Conservation (phyloP, 1,139 yeast species). For the Pichia sp. region DNA sequence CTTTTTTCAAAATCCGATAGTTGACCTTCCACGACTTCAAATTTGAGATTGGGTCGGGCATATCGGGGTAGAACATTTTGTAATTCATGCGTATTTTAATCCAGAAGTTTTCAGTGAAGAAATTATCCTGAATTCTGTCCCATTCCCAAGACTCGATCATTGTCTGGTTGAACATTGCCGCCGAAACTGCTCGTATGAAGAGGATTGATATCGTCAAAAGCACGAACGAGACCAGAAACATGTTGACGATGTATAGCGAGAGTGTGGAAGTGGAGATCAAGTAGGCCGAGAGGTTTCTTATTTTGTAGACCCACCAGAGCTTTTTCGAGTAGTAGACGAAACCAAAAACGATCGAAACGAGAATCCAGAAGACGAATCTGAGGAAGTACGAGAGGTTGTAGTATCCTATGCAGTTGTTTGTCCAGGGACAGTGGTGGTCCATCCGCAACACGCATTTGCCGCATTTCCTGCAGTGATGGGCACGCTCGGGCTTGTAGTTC, state of each 20-base stretch:
- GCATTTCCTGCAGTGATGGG: constrained; percentile 74
- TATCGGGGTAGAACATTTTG: constrained; percentile 36
- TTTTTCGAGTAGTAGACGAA: constrained; percentile 41
- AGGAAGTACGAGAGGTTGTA: constrained; percentile 76
- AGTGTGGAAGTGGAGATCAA: constrained; percentile 52
- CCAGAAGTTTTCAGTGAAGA: constrained; percentile 52
- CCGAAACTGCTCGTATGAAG: constrained; percentile 55
- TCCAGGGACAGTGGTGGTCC: constrained; percentile 92
- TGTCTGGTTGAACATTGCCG: constrained; percentile 68
- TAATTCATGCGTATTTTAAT: constrained; percentile 46
- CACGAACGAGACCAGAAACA: constrained; percentile 58
- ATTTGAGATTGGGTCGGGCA: constrained; percentile 37
- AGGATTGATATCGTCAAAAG: constrained; percentile 54
- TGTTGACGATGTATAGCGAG: constrained; percentile 49
- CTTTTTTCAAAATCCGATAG: constrained; percentile 20
- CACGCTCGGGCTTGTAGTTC: constrained; percentile 63
- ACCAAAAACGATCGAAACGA: constrained; percentile 50
- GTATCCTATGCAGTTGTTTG: constrained; percentile 79
- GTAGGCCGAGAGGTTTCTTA: constrained; percentile 57
- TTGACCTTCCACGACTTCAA: constrained; percentile 44
- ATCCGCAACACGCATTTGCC: constrained; percentile 61
- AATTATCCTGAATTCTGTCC: constrained; percentile 71
- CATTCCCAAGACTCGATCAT: constrained; percentile 92
- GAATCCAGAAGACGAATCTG: constrained; percentile 69
- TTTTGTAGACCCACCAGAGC: constrained; percentile 44